Evolutionary conservation across 1,139 yeast species (phyloP).

Genomic region (Pichia sp.): DNA sequence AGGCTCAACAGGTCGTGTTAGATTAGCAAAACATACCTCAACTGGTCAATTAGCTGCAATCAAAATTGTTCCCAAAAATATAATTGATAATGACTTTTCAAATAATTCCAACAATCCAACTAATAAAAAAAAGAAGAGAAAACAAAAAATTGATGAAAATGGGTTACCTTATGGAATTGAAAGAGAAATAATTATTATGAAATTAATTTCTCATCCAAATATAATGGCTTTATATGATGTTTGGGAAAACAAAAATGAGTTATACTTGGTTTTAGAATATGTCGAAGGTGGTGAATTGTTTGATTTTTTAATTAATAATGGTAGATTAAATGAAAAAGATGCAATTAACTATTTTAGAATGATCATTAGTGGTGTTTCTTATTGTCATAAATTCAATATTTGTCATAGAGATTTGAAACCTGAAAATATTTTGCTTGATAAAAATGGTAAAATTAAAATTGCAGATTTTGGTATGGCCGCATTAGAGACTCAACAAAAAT

Average conservation of each 20-base stretch:
- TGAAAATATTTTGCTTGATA: constrained; percentile 65
- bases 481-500: constrained; percentile 61
- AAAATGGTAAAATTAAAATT: constrained; percentile 60
- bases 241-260: constrained; percentile 75
- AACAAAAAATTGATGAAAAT: constrained; percentile 13
- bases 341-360: constrained; percentile 74
- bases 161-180: constrained; percentile 78
- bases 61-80: constrained; percentile 66
- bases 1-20: constrained; percentile 77
- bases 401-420: constrained; percentile 82
- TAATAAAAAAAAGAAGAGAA: constrained; percentile 13
- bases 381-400: constrained; percentile 74
- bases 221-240: constrained; percentile 73
- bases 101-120: constrained; percentile 26
- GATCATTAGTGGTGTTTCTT: constrained; percentile 71
- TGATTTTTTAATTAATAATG: constrained; percentile 70
- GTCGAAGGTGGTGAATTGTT: constrained; percentile 82
- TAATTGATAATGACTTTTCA: constrained; percentile 13
- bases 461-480: constrained; percentile 93
- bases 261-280: constrained; percentile 68
- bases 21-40: constrained; percentile 60
- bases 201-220: constrained; percentile 67
- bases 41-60: constrained; percentile 79
- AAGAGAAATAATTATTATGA: constrained; percentile 79
- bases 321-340: constrained; percentile 70